Percentiles rank a stretch among this genome's conserved stretches.
Conservation (phyloP, 2,329 filamentous ascomycete species). For the Xylaria digitata region DNA sequence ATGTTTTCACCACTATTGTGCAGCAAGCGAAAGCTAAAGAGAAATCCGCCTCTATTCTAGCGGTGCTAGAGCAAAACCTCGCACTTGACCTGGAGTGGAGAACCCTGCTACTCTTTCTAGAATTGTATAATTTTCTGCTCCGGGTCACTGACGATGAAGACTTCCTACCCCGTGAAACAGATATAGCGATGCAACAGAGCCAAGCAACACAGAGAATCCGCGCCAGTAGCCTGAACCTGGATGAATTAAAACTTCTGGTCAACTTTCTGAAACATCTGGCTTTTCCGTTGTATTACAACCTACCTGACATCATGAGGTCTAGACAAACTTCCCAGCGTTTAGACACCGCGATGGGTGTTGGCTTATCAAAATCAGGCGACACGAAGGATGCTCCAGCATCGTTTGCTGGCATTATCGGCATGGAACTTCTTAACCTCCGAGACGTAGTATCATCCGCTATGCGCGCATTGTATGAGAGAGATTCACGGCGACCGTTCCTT, state of each 20-base stretch:
- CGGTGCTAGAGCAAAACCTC: constrained; percentile 48
- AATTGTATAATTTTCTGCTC: constrained; percentile 92
- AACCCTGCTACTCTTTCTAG: constrained; percentile 88
- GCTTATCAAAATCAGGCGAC: constrained; percentile 26
- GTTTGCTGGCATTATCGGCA: constrained; percentile 67
- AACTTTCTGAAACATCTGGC: constrained; percentile 90
- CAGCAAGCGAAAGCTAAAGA: constrained; percentile 47
- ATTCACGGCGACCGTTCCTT: constrained; percentile 87
- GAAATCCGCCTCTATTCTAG: constrained; percentile 42
- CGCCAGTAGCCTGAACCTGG: constrained; percentile 75
- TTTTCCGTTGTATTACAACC: constrained; percentile 88
- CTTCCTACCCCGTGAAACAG: constrained; percentile 76
- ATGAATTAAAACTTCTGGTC: constrained; percentile 79
- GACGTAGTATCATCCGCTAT: constrained; percentile 82
- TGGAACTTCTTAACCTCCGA: constrained; percentile 82
- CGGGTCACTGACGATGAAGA: constrained; percentile 97
- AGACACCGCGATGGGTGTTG: constrained; percentile 41
- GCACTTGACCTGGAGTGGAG: constrained; percentile 80
- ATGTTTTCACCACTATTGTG: constrained; percentile 53
- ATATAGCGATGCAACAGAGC: constrained; percentile 51
- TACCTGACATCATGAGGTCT: constrained; percentile 66
- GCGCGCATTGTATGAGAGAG: constrained; percentile 90
- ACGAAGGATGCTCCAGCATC: constrained; percentile 38
- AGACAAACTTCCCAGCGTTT: constrained; percentile 42
- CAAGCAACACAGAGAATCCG: constrained; percentile 62